phyloP scores from a whole-genome alignment of 2,329 filamentous ascomycete species.

The Penicillium brasilianum region DNA sequence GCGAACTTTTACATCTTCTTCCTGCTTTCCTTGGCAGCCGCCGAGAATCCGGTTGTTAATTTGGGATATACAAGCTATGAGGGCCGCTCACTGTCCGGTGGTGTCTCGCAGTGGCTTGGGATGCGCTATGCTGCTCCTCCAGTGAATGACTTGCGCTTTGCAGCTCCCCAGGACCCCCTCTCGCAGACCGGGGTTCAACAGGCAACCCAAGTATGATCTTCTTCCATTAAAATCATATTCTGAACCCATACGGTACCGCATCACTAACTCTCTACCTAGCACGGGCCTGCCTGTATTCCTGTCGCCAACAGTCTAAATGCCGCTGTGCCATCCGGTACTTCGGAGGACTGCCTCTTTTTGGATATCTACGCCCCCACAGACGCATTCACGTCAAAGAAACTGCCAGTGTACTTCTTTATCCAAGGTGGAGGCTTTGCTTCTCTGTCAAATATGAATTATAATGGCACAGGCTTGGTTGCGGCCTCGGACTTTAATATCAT shows the following conservation, averaged over 20 bases:
- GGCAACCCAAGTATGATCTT: constrained; percentile 58
- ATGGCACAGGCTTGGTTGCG: constrained; percentile 65
- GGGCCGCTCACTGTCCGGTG: constrained; percentile 60
- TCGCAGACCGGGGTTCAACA: constrained; percentile 52
- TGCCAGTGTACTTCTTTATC: constrained; percentile 69
- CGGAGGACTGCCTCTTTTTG: constrained; percentile 50
- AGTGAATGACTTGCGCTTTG: constrained; percentile 68
- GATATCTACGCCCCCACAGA: constrained; percentile 48
- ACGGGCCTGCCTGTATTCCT: constrained; percentile 66
- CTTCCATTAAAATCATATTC: no score
- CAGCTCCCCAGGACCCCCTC: constrained; percentile 67
- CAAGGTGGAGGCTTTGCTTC: constrained; percentile 67
- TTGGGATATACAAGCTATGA: constrained; percentile 70
- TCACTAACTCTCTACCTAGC: constrained; percentile 29
- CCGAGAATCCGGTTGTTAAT: constrained; percentile 55
- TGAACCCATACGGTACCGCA: neutral
- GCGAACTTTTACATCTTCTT: constrained; percentile 21
- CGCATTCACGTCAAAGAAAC: constrained; percentile 41
- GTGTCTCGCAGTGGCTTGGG: constrained; percentile 73
- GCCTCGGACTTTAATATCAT: constrained; percentile 66
- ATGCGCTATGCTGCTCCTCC: constrained; percentile 76
- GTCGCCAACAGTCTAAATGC: constrained; percentile 61
- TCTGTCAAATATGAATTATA: constrained; percentile 63
- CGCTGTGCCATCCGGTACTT: constrained; percentile 58
- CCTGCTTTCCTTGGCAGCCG: constrained; percentile 27